Percentiles rank a stretch among this genome's conserved stretches.
Conservation (phyloP, 2,329 filamentous ascomycete genomes). For the Gremmenia infestans region DNA sequence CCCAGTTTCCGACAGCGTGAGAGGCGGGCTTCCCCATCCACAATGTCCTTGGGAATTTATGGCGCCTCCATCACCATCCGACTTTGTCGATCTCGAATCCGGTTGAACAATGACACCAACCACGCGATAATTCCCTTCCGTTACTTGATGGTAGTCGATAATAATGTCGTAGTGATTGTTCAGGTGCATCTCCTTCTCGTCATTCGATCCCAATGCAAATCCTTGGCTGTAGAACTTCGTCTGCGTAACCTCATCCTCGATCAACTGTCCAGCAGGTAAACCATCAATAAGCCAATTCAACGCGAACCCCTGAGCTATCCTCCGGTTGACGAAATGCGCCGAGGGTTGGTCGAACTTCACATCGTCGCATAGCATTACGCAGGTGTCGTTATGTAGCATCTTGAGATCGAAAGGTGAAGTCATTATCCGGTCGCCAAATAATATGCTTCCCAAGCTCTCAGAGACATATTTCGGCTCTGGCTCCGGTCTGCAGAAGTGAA, state of each 20-base stretch:
- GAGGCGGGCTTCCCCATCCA: slow-evolving; percentile 46
- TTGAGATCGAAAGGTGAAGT: slow-evolving; percentile 89
- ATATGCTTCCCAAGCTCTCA: slow-evolving; percentile 89
- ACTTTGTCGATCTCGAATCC: slow-evolving; percentile 59
- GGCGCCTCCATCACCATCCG: slow-evolving; percentile 44
- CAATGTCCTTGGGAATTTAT: slow-evolving; percentile 48
- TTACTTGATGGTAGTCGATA: slow-evolving; percentile 85
- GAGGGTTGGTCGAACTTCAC: slow-evolving; percentile 61
- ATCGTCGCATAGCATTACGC: slow-evolving; percentile 71
- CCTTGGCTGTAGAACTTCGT: slow-evolving; percentile 86
- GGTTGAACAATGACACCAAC: slow-evolving; percentile 90
- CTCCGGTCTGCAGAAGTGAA: slow-evolving; percentile 82
- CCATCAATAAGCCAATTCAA: slow-evolving; percentile 96
- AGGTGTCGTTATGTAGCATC: slow-evolving; percentile 84
- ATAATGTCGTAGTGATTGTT: slow-evolving; percentile 96
- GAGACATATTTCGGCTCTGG: slow-evolving; percentile 73
- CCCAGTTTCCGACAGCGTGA: slow-evolving; percentile 61
- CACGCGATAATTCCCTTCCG: slow-evolving; percentile 69
- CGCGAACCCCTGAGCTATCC: slow-evolving; percentile 82
- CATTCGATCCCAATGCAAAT: slow-evolving; percentile 69
- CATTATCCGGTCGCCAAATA: slow-evolving; percentile 95
- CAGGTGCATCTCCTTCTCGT: slow-evolving; percentile 54
- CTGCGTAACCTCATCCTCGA: slow-evolving; percentile 69
- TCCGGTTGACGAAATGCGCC: slow-evolving; percentile 74
- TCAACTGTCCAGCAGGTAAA: slow-evolving; percentile 80